Percentiles rank a stretch among this genome's conserved stretches.
phyloP scores from a whole-genome alignment of 73 alveolate species.

The Symbiodinium natans region DNA sequence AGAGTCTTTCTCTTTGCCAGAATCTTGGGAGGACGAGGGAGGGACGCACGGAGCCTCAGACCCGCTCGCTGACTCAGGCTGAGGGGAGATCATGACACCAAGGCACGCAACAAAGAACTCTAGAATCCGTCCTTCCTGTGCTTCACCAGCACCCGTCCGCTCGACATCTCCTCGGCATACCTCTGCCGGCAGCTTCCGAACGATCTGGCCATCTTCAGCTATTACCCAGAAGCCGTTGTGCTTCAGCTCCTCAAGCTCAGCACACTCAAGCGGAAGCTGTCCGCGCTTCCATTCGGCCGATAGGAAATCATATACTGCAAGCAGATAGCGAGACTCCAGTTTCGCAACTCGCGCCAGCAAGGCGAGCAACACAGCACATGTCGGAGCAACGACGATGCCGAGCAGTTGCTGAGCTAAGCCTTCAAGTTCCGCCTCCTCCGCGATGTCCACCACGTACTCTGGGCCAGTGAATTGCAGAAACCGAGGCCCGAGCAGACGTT shows the following conservation, averaged over 20 bases:
- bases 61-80: no score
- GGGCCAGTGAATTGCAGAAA: not conserved
- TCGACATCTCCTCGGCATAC: not conserved
- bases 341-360: not conserved
- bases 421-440: not conserved
- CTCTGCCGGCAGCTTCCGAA: not conserved
- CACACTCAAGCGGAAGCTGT: not conserved
- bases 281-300: constrained; percentile 33
- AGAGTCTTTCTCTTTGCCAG: not conserved
- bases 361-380: not conserved
- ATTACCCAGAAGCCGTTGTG: constrained; percentile 23
- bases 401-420: not conserved
- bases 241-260: not conserved
- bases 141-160: not conserved
- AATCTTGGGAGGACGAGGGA: not conserved
- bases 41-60: no score
- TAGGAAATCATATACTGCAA: not conserved
- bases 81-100: not conserved
- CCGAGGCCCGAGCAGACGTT: not conserved
- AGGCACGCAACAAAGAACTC: not conserved
- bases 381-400: not conserved
- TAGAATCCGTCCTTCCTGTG: not conserved
- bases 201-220: not conserved
- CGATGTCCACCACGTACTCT: constrained; percentile 1
- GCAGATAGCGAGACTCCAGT: constrained; percentile 10